Evolutionary conservation across 768 basidiomycete species (phyloP).

Genomic region (Rhodotorula babjevae): DNA sequence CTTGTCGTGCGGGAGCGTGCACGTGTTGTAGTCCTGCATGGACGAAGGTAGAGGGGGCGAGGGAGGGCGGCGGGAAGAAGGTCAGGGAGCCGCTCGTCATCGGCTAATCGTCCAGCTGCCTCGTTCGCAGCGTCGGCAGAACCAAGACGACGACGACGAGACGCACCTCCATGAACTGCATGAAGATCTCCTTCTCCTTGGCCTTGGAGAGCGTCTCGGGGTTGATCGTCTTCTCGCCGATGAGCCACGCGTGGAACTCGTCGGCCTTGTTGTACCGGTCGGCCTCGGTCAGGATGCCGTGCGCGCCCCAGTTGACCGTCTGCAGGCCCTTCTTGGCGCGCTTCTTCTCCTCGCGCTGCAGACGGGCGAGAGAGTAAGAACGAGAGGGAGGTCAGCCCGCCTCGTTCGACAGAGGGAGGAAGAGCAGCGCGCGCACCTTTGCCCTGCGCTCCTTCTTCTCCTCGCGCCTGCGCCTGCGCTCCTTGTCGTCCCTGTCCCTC

Average conservation of each 20-base stretch:
- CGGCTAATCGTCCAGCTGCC: no score
- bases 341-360: constrained; percentile 22
- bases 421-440: not conserved
- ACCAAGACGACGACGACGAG: not conserved
- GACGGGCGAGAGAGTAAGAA: no score
- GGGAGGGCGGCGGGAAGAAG: no score
- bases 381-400: no score
- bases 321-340: constrained; percentile 24
- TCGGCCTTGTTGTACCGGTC: constrained; percentile 38
- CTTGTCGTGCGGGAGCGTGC: constrained; percentile 34
- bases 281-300: constrained; percentile 33
- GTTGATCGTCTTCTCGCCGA: constrained; percentile 25
- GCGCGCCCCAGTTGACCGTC: constrained; percentile 32
- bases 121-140: no score
- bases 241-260: constrained; percentile 36
- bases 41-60: no score
- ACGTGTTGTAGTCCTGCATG: constrained; percentile 34
- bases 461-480: constrained; percentile 23
- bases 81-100: no score
- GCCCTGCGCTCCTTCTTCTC: constrained; percentile 39
- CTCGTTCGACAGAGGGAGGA: not conserved
- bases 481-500: constrained; percentile 15
- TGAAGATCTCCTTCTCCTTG: constrained; percentile 35
- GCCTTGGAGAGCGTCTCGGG: constrained; percentile 25
- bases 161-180: constrained; percentile 33